Conservation (phyloP, 306 rosid species). For the Macrotyloma uniflorum region DNA sequence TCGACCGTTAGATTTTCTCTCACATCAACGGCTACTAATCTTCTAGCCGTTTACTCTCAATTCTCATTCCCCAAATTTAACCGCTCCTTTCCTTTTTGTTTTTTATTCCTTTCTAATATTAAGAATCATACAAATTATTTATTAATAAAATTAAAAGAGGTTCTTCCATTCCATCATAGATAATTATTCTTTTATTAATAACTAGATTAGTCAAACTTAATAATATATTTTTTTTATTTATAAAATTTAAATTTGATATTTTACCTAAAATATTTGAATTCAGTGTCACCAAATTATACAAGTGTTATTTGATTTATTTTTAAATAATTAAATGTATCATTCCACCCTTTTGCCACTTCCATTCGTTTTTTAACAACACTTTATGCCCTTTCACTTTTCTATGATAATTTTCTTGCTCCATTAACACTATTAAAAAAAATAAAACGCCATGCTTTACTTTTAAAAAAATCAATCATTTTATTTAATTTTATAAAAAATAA, state of each 20-base stretch:
- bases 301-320: not conserved
- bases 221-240: no score
- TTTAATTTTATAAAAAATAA: no score
- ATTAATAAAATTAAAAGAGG: not conserved
- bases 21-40: conserved; percentile 32
- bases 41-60: conserved; percentile 44
- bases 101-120: not conserved
- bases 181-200: no score
- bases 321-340: not conserved
- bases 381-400: no score
- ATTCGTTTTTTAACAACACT: no score
- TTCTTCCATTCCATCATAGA: not conserved
- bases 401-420: not conserved
- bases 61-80: not conserved
- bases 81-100: conserved; percentile 35
- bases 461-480: no score
- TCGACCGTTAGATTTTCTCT: conserved; percentile 6
- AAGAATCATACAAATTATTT: not conserved
- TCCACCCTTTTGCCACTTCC: not conserved
- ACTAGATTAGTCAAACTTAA: no score
- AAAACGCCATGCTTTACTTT: no score
- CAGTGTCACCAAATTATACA: not conserved
- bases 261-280: no score
- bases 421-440: no score
- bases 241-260: no score